These are phyloP conservation scores for Paraphoma chrysanthemicola DNA, from an alignment of 2,329 filamentous ascomycete species.

Conservation along the genomic window DNA sequence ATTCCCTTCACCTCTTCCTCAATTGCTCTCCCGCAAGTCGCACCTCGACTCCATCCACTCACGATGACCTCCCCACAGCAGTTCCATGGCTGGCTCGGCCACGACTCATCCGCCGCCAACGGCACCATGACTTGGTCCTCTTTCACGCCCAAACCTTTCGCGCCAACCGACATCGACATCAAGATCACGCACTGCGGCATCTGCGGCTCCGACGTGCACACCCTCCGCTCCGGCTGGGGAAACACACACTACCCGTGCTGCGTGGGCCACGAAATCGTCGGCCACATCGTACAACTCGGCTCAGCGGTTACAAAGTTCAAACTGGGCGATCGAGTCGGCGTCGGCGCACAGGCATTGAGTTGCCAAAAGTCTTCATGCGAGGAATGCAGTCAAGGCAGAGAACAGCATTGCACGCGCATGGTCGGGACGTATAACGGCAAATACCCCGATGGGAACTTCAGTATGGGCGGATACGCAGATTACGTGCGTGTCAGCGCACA, in stretches of 20 bases:
- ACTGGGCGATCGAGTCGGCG: conserved; percentile 66
- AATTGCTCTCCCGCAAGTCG: background rate
- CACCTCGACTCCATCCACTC: background rate
- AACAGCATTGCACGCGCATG: conserved; percentile 55
- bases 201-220: conserved; percentile 49
- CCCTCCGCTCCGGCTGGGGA: conserved; percentile 52
- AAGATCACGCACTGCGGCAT: conserved; percentile 43
- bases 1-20: background rate
- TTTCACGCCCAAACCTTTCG: conserved; percentile 54
- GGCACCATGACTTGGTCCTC: conserved; percentile 63
- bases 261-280: conserved; percentile 54
- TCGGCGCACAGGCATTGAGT: conserved; percentile 58
- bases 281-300: conserved; percentile 47
- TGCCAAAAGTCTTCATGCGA: conserved; percentile 59
- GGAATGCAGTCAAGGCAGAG: conserved; percentile 57
- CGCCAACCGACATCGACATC: conserved; percentile 43
- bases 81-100: conserved; percentile 66
- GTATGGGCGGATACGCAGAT: conserved; percentile 69
- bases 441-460: conserved; percentile 64
- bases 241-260: conserved; percentile 53
- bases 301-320: conserved; percentile 55
- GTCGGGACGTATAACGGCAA: conserved; percentile 66
- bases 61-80: conserved; percentile 48
- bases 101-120: conserved; percentile 55
- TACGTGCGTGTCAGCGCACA: conserved; percentile 62